These are phyloP conservation scores for Volvox carteri DNA, from an alignment of 163 green algal genomes.

Conservation along the genomic window DNA sequence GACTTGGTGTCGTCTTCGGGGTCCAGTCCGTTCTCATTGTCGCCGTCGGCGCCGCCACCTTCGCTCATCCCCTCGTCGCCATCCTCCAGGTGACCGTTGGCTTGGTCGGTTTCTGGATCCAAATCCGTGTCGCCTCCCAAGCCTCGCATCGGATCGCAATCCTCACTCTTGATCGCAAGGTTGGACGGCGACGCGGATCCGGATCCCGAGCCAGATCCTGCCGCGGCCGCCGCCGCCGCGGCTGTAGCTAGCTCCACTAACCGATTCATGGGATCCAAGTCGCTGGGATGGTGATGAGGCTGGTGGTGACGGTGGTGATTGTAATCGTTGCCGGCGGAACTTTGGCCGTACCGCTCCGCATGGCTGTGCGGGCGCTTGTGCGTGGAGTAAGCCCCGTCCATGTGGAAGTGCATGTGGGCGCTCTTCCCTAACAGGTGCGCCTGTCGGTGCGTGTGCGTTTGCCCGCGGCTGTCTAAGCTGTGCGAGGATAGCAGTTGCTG, in stretches of 20 bases:
- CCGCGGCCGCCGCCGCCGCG: neutral
- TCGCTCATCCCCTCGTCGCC: neutral
- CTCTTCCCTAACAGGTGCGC: neutral
- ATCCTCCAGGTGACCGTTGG: neutral
- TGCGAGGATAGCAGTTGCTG: neutral
- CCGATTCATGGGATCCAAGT: neutral
- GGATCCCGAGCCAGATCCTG: conserved; percentile 22
- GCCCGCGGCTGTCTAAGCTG: neutral
- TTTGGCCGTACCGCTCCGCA: neutral
- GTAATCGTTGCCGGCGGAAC: neutral
- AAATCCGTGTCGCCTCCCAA: neutral
- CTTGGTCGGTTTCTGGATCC: neutral
- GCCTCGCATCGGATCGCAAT: neutral
- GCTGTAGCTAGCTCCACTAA: conserved; percentile 2
- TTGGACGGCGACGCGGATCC: conserved; percentile 36
- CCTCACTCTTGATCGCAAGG: conserved; percentile 18
- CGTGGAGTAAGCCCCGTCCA: neutral
- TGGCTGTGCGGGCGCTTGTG: neutral
- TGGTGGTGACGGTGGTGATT: too few relatives aligned
- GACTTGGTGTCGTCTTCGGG: conserved; percentile 15
- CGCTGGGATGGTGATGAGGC: neutral
- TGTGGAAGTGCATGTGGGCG: neutral
- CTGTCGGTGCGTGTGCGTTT: neutral
- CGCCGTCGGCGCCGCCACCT: neutral
- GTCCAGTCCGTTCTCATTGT: neutral